Evolutionary conservation across 106 monocot species (phyloP).

Genomic region (Chionographis japonica): DNA sequence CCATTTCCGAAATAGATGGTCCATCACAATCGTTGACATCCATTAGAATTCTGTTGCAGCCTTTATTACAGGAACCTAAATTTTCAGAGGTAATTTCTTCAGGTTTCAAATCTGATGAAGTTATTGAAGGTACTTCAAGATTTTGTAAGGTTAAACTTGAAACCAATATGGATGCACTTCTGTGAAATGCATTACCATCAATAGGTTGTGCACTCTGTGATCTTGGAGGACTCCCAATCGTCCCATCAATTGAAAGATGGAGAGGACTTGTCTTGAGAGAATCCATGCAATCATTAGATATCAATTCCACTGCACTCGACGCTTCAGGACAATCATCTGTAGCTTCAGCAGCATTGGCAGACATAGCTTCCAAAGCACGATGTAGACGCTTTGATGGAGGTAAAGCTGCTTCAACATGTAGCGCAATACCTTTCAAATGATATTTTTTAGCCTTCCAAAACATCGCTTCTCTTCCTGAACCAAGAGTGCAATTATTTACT

Average conservation of each 20-base stretch:
- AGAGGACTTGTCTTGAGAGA: constrained; percentile 4
- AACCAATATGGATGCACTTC: constrained; percentile 4
- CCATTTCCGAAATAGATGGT: constrained; percentile 4
- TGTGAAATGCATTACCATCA: constrained; percentile 2
- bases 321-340: constrained; percentile 27
- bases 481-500: constrained; percentile 14
- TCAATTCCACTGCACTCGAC: constrained; percentile 9
- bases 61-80: constrained; percentile 8
- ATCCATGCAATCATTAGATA: constrained; percentile 10
- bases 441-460: constrained; percentile 30
- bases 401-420: constrained; percentile 85
- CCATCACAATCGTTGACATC: constrained; percentile 9
- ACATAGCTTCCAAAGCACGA: constrained; percentile 98
- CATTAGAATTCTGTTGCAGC: not conserved
- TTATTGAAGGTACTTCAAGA: not conserved
- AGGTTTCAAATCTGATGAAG: constrained; percentile 20
- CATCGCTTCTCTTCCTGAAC: constrained; percentile 10
- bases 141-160: constrained; percentile 12
- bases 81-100: constrained; percentile 3
- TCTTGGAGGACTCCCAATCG: constrained; percentile 3
- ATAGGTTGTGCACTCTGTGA: constrained; percentile 6
- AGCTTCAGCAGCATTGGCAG: constrained; percentile 82
- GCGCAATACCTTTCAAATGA: constrained; percentile 17
- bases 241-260: constrained; percentile 12
- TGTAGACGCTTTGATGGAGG: constrained; percentile 99